Base-by-base conservation (phyloP, 441 rosid species). In the Aquilaria agallochum region DNA sequence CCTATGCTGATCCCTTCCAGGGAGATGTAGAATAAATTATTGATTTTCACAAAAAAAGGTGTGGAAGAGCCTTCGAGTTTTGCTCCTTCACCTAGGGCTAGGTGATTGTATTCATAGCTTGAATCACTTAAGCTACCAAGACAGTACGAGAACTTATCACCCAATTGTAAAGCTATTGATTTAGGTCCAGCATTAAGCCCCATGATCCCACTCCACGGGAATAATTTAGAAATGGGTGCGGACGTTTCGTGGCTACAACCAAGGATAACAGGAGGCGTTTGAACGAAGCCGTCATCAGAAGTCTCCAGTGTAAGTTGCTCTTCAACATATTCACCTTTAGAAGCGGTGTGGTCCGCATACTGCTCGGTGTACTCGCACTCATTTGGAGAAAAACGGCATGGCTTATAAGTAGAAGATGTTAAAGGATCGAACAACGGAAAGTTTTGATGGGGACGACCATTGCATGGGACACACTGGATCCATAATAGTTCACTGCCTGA, bases 401-500 rank as follows among this genome's bases (percentile, higher is more conserved):
- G 27, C 27, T 20, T 9, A 34, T 75, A 88, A 11, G 91, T 69
- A 3, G 82, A 76, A 2, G 92, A 85, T 65, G 47, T 74, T n/a
- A 61, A 63, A n/a, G 85, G 88, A 56, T 75, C 67, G 4, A 68
- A 74, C 20, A 80, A 36, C 0, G 64, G 48, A 34, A 49, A n/a
- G 6, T 15, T 20, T 55, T 72, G 72, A 42, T 59, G 32, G 45
- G 61, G 47, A 31, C 55, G 72, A 63, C 78, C 72, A 49, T 8
- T 56, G 70, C 87, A 83, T 5, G 91, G 86, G 32, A 50, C 55
- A 47, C 89, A 85, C 7, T 74, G 80, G 44, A 85, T 53, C 95
- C 87, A 88, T 45, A 79, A 31, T 31, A 88, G 76, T 65, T 63
- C 76, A 57, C 84, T 83, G 34, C 84, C 91, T 0, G 86, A 81